A percentile compares a stretch with the other conserved stretches of the same genome.
These are phyloP conservation scores for Starmerella vaccinii DNA, from an alignment of 805 yeast genomes.

Conservation along the genomic window DNA sequence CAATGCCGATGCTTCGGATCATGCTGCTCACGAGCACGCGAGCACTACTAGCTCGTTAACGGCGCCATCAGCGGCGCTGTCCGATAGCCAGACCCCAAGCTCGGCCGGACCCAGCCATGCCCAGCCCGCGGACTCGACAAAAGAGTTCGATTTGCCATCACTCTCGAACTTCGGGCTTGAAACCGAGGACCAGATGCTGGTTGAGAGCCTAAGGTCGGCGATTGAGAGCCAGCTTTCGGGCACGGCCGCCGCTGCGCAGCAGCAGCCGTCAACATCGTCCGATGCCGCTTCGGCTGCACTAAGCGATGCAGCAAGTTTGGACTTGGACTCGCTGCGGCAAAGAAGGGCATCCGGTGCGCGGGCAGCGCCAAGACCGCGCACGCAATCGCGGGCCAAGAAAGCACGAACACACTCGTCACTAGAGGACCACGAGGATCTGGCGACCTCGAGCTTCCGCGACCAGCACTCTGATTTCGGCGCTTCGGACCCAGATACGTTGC, in stretches of 20 bases:
- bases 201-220: constrained; percentile 14
- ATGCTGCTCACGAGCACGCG: background rate
- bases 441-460: background rate
- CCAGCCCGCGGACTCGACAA: background rate
- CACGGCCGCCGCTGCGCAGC: background rate
- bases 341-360: background rate
- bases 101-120: background rate
- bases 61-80: too few relatives aligned
- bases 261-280: too few relatives aligned
- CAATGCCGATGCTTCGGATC: background rate
- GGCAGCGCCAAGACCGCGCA: background rate
- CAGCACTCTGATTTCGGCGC: constrained; percentile 16
- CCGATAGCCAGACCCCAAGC: too few relatives aligned
- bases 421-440: background rate
- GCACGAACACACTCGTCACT: background rate
- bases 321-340: background rate
- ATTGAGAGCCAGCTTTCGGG: constrained; percentile 5
- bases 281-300: background rate
- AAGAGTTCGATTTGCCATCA: background rate
- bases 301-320: background rate
- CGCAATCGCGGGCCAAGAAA: background rate
- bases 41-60: background rate
- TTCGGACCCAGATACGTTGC: constrained; percentile 25
- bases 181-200: constrained; percentile 15
- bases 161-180: constrained; percentile 7